These are phyloP conservation scores for Fusarium sp. DNA, from an alignment of 2,329 filamentous ascomycete species.

Conservation along the genomic window DNA sequence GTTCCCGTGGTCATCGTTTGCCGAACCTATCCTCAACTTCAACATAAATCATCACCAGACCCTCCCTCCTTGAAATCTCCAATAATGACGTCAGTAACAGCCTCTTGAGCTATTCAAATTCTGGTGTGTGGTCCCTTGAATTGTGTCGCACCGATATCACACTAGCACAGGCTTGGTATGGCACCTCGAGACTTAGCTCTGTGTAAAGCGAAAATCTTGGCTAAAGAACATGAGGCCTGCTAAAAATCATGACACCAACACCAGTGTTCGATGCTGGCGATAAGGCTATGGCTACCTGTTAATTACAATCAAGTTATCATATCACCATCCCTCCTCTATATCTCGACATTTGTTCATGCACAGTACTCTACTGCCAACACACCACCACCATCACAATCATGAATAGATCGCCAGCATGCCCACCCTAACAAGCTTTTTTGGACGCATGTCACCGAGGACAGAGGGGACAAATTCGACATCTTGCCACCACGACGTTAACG, in stretches of 20 bases:
- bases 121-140: constrained; percentile 33
- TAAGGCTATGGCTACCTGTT: no score
- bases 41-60: constrained; percentile 36
- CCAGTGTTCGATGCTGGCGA: no score
- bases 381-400: constrained; percentile 15
- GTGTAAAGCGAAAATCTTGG: neutral
- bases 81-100: constrained; percentile 41
- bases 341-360: no score
- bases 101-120: constrained; percentile 10
- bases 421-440: constrained; percentile 38
- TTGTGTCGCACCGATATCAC: constrained; percentile 26
- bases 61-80: constrained; percentile 4
- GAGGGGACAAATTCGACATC: constrained; percentile 8
- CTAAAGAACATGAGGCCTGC: neutral
- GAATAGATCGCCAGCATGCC: constrained; percentile 5
- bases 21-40: constrained; percentile 22
- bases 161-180: constrained; percentile 25
- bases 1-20: constrained; percentile 4
- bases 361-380: neutral
- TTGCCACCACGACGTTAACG: constrained; percentile 24
- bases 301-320: no score
- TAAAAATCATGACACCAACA: neutral
- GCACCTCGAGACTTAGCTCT: constrained; percentile 14
- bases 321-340: no score
- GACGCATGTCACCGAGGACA: constrained; percentile 27